Evolutionary conservation across 225 moss, liverwort and hornwort genomes (phyloP), one percentile per base, ranked within the genome.

Genomic region (Marchantia paleacea): DNA sequence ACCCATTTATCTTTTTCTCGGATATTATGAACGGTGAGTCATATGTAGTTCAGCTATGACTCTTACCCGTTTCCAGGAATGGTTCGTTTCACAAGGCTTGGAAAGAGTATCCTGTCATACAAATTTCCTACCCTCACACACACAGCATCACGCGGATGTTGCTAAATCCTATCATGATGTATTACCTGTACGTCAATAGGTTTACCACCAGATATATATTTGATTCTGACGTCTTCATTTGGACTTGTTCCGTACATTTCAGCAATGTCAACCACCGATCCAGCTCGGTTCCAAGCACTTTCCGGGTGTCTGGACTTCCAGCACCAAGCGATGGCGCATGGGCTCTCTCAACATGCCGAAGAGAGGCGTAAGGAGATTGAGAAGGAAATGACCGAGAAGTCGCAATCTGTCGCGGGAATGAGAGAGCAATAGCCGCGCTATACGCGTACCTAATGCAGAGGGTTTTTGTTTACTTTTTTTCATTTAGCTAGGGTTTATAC

Each of bases 251-350:
- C 62, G n/a, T 62, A 73, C 19, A 57, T 63, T 77, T 67, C 91
- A 99, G 95, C 87, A 52, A 99, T 99, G 82, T 91, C 92, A 60
- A 82, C 87, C 31, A 88, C 92, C 12, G 94, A 95, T 72, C 95
- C 84, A 75, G 90, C 87, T 70, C 91, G 99, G 82, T 92, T 99
- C 84, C 99, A 94, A 82, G 90, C 88, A 20, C 82, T 99, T 24
- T 89, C 92, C 52, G 90, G 92, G n/a, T 92, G 95, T 57, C 79
- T 99, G 83, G 99, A 99, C 86, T 95, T 99, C 82, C 92, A 92
- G 81, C 91, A 99, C 60, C 99, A 95, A 85, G 99, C 95, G 20
- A 90, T 91, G 90, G 99, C 90, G 25, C 92, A 94, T 85, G 95
- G 95, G 73, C 62, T 99, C 50, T 90, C 99, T 5, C 94, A 89